Conservation (phyloP, 768 basidiomycete genomes). For the Pleurotus salmoneostramineus region DNA sequence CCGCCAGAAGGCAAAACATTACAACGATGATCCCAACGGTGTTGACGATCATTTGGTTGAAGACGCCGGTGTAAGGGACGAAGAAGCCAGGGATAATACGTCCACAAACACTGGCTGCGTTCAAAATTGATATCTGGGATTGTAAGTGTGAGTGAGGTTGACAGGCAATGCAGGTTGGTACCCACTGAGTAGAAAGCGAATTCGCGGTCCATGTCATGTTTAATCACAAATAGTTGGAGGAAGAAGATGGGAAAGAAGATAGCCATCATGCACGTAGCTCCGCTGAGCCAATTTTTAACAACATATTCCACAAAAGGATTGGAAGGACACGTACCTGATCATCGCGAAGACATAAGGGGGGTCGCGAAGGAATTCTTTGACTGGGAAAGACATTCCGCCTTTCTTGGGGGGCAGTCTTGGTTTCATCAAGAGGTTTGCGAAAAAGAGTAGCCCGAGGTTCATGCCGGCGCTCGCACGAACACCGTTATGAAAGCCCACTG, state of each 20-base stretch:
- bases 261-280: constrained; percentile 26
- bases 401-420: constrained; percentile 30
- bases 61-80: constrained; percentile 36
- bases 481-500: constrained; percentile 34
- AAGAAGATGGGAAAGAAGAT: constrained; percentile 47
- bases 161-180: neutral
- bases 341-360: constrained; percentile 22
- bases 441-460: constrained; percentile 26
- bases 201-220: constrained; percentile 32
- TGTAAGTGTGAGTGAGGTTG: neutral
- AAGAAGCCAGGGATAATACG: constrained; percentile 43
- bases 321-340: constrained; percentile 12
- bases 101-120: constrained; percentile 48
- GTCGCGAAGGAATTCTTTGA: constrained; percentile 25
- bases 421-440: constrained; percentile 28
- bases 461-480: constrained; percentile 35
- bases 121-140: constrained; percentile 46
- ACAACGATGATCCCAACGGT: constrained; percentile 28
- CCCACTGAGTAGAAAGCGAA: constrained; percentile 50
- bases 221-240: constrained; percentile 43
- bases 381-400: constrained; percentile 15
- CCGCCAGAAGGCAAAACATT: constrained; percentile 37
- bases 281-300: constrained; percentile 11
- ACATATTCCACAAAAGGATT: neutral
- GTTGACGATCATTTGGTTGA: constrained; percentile 34